Conservation (phyloP, 116 monocot genomes). For the Iris pallida region DNA sequence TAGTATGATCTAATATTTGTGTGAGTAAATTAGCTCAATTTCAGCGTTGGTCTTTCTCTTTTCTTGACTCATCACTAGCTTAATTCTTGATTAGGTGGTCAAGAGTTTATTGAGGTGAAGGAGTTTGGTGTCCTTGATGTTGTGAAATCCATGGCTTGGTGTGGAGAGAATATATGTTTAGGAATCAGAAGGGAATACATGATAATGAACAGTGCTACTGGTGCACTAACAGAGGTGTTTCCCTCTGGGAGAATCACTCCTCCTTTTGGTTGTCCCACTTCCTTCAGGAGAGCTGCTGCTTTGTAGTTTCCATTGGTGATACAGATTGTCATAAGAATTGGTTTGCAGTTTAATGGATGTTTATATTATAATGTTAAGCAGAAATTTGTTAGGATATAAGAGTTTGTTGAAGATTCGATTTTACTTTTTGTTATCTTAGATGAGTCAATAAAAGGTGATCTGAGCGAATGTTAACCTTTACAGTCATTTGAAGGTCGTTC, state of each 20-base stretch:
- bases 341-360: too few species aligned
- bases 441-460: too few species aligned
- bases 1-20: neutral
- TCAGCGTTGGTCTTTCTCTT: neutral
- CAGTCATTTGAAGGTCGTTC: too few species aligned
- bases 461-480: too few species aligned
- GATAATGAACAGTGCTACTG: slow-evolving; percentile 84
- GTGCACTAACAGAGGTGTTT: slow-evolving; percentile 73
- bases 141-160: slow-evolving; percentile 95
- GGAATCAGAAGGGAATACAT: slow-evolving; percentile 87
- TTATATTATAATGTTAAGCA: too few species aligned
- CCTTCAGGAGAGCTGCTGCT: slow-evolving; percentile 80
- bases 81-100: slow-evolving; percentile 51
- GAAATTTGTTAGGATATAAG: too few species aligned
- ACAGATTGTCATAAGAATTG: too few species aligned
- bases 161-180: slow-evolving; percentile 97
- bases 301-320: too few species aligned
- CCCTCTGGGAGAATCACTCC: slow-evolving; percentile 83
- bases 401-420: too few species aligned
- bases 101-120: slow-evolving; percentile 95
- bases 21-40: neutral
- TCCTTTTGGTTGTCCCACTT: slow-evolving; percentile 80
- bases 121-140: slow-evolving; percentile 81
- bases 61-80: neutral
- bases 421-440: too few species aligned